phyloP scores from a whole-genome alignment of 768 basidiomycete species.

The Naganishia randhawae region DNA sequence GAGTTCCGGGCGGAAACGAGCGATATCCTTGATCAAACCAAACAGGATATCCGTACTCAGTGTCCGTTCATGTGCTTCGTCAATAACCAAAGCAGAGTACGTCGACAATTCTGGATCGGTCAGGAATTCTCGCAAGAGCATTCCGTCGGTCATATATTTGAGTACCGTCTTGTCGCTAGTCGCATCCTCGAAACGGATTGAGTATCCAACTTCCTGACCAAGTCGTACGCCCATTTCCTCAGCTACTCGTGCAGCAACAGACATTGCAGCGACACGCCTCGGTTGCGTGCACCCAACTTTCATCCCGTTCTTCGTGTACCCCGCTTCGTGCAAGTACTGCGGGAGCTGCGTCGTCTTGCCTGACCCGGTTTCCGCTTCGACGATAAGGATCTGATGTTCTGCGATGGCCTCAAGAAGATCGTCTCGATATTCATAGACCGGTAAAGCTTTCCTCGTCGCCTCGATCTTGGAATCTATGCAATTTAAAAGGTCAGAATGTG shows the following conservation, averaged over 20 bases:
- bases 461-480: constrained; percentile 76
- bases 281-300: constrained; percentile 97
- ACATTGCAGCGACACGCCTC: constrained; percentile 98
- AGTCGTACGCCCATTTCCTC: constrained; percentile 98
- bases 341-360: constrained; percentile 98
- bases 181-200: constrained; percentile 98
- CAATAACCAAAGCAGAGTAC: constrained; percentile 92
- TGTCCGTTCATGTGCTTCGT: constrained; percentile 97
- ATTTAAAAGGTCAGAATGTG: neutral
- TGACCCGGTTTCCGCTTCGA: constrained; percentile 97
- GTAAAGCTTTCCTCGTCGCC: constrained; percentile 86
- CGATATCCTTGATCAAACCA: constrained; percentile 98
- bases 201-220: constrained; percentile 98
- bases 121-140: constrained; percentile 93
- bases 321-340: constrained; percentile 96
- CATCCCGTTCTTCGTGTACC: constrained; percentile 78
- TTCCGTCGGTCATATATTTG: constrained; percentile 99
- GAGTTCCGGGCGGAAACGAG: constrained; percentile 90
- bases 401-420: constrained; percentile 82
- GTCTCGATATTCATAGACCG: constrained; percentile 84
- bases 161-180: constrained; percentile 98
- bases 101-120: constrained; percentile 95
- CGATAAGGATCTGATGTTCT: constrained; percentile 90
- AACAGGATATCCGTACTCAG: constrained; percentile 98
- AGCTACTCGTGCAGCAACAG: constrained; percentile 95